Conservation (phyloP, 352 stramenopile species). For the Globisporangium nagaii region DNA sequence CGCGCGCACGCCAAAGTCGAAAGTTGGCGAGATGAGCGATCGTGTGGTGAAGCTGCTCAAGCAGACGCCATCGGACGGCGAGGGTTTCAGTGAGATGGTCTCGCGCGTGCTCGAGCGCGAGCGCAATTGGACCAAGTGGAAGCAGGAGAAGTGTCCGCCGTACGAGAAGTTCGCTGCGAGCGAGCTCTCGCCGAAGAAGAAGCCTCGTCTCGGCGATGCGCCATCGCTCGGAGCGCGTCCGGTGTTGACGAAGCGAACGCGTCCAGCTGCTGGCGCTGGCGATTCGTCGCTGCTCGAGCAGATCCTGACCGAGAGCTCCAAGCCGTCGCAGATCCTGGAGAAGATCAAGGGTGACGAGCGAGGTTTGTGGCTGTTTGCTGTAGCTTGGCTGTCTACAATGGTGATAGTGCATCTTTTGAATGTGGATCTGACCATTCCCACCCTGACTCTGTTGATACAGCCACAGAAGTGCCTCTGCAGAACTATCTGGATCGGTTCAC, state of each 20-base stretch:
- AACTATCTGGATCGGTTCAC: conserved; percentile 88
- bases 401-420: no score
- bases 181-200: conserved; percentile 22
- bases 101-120: conserved; percentile 81
- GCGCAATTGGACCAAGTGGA: conserved; percentile 90
- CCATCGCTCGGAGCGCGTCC: conserved; percentile 15
- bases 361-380: conserved; percentile 20
- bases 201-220: conserved; percentile 34
- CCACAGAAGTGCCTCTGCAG: conserved; percentile 56
- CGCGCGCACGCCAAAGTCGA: conserved; percentile 48
- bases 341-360: conserved; percentile 68
- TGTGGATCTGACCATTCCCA: not conserved
- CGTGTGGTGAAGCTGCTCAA: conserved; percentile 76
- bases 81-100: conserved; percentile 88
- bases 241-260: conserved; percentile 17
- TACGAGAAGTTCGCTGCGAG: conserved; percentile 55
- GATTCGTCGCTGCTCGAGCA: conserved; percentile 62
- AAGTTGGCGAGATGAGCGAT: conserved; percentile 54
- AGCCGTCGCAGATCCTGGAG: conserved; percentile 65
- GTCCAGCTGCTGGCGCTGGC: conserved; percentile 1
- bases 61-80: conserved; percentile 81
- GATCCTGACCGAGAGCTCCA: conserved; percentile 74
- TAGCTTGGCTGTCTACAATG: no score
- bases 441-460: conserved; percentile 22
- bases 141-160: conserved; percentile 79